A percentile compares a stretch with the other conserved stretches of the same genome.
Evolutionary conservation across 73 alveolate species (phyloP).

Genomic region (Halteria grandinella): DNA sequence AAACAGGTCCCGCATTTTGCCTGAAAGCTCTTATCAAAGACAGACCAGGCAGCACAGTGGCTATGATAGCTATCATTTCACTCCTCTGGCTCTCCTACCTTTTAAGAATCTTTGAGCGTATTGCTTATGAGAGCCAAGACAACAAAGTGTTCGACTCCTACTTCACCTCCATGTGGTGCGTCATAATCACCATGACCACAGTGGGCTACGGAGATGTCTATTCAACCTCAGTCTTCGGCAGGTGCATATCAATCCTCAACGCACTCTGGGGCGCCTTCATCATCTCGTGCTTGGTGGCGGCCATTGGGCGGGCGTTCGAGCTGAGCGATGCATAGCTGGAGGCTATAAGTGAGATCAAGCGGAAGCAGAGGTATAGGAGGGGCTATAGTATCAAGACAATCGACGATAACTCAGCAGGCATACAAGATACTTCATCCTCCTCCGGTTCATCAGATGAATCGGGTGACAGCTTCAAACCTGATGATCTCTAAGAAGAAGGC

Average conservation of each 20-base stretch:
- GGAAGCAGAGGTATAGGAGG: no score
- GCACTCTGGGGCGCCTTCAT: conserved; percentile 75
- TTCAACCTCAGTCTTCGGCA: conserved; percentile 74
- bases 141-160: conserved; percentile 46
- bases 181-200: conserved; percentile 75
- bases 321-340: conserved; percentile 9
- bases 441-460: no score
- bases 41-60: not conserved
- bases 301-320: conserved; percentile 46
- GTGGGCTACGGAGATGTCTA: conserved; percentile 83
- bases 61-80: not conserved
- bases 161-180: conserved; percentile 64
- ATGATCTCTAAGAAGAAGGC: not conserved
- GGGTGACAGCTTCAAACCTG: no score
- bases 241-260: conserved; percentile 49
- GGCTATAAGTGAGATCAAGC: conserved; percentile 36
- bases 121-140: conserved; percentile 28
- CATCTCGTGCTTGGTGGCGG: conserved; percentile 61
- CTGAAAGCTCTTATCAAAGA: conserved; percentile 15
- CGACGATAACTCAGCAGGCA: no score
- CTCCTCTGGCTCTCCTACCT: conserved; percentile 58
- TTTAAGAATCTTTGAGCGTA: conserved; percentile 66
- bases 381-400: no score
- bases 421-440: no score
- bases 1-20: not conserved